Conservation (phyloP, 352 stramenopile genomes). For the Phytophthora nicotianae region DNA sequence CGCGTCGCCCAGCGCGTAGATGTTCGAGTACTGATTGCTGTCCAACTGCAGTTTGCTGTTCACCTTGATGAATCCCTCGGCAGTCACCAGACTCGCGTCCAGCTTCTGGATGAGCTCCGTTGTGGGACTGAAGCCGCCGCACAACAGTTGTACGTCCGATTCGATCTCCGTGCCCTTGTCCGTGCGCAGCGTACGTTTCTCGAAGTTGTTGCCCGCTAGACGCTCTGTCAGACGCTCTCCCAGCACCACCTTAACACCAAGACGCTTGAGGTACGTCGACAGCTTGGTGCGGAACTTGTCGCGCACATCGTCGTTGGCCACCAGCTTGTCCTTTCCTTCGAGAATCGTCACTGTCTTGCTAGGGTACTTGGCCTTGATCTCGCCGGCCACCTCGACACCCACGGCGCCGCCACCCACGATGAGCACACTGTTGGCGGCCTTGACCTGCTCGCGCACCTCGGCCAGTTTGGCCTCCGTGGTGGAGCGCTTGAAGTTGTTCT, state of each 20-base stretch:
- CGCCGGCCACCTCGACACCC: slow-evolving; percentile 60
- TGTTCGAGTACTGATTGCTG: slow-evolving; percentile 40
- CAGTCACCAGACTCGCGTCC: slow-evolving; percentile 47
- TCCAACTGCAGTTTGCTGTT: slow-evolving; percentile 58
- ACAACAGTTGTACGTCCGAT: slow-evolving; percentile 61
- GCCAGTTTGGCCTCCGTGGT: slow-evolving; percentile 15
- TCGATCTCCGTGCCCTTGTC: slow-evolving; percentile 59
- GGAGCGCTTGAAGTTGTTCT: slow-evolving; percentile 6
- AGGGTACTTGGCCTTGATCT: slow-evolving; percentile 63
- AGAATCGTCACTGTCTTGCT: slow-evolving; percentile 66
- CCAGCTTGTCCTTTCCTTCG: slow-evolving; percentile 39
- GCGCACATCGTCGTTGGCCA: slow-evolving; percentile 41
- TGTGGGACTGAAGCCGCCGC: slow-evolving; percentile 43
- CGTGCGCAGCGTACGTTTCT: slow-evolving; percentile 47
- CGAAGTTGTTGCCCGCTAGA: slow-evolving; percentile 45
- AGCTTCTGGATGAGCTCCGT: slow-evolving; percentile 40
- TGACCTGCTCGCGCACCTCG: slow-evolving; percentile 49
- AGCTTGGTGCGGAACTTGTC: slow-evolving; percentile 50
- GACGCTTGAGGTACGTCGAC: slow-evolving; percentile 28
- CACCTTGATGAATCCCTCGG: slow-evolving; percentile 48
- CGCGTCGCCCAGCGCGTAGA: slow-evolving; percentile 63
- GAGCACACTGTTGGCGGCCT: slow-evolving; percentile 49
- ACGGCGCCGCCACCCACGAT: slow-evolving; percentile 66
- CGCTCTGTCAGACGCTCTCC: slow-evolving; percentile 54
- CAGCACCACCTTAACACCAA: slow-evolving; percentile 61